Evolutionary conservation across 306 rosid species (phyloP).

Genomic region (Clitoria ternatea): DNA sequence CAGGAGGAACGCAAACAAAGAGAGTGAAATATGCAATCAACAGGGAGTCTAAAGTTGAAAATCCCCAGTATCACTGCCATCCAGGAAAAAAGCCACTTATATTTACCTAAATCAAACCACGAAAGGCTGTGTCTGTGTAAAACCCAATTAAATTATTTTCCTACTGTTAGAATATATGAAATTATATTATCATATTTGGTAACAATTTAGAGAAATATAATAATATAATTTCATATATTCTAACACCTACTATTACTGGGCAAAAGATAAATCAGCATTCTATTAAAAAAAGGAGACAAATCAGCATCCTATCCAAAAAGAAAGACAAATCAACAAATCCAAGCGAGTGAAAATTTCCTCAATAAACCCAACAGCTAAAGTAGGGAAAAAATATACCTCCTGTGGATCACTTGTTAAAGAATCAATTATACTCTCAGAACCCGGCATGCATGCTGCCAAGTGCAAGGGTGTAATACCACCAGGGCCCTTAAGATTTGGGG

Average conservation of each 20-base stretch:
- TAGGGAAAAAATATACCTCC: constrained; percentile 48
- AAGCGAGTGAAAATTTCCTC: neutral
- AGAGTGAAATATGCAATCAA: neutral
- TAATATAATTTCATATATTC: too few relatives aligned
- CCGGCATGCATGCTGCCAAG: constrained; percentile 75
- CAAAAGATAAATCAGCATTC: neutral
- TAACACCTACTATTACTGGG: neutral
- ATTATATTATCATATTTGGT: too few relatives aligned
- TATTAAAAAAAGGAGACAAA: too few relatives aligned
- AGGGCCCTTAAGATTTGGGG: constrained; percentile 73
- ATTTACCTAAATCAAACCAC: neutral
- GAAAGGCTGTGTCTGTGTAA: neutral
- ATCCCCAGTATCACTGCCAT: neutral
- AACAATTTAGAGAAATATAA: too few relatives aligned
- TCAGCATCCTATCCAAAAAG: too few relatives aligned
- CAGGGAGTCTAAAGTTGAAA: neutral
- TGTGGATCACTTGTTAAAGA: constrained; percentile 74
- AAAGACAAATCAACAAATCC: too few relatives aligned
- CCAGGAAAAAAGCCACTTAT: neutral
- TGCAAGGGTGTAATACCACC: constrained; percentile 86
- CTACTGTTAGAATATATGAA: too few relatives aligned
- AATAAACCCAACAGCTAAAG: neutral
- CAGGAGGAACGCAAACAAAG: neutral
- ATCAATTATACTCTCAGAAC: constrained; percentile 65
- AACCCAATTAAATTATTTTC: neutral